Percentiles rank a stretch among this genome's conserved stretches.
Evolutionary conservation across 768 basidiomycete species (phyloP).

Genomic region (Boletus vinaceobasis): DNA sequence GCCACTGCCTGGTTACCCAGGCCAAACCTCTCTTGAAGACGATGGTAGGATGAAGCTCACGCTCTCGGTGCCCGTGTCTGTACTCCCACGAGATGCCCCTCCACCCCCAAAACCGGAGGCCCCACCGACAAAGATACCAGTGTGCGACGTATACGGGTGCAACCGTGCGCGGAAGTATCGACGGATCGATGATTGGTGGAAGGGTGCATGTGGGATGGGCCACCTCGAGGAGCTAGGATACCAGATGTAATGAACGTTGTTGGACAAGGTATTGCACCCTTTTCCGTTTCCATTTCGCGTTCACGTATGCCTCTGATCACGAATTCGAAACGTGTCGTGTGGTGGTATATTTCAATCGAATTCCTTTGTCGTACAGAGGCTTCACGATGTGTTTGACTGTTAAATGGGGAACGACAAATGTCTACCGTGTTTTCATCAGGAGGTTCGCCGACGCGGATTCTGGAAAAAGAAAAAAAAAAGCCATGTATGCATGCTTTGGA

Average conservation of each 20-base stretch:
- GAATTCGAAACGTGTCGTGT: not conserved
- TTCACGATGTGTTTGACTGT: not conserved
- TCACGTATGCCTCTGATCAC: not conserved
- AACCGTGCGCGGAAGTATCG: conserved; percentile 56
- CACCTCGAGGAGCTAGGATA: conserved; percentile 58
- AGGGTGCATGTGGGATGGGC: conserved; percentile 59
- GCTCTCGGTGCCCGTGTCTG: conserved; percentile 51
- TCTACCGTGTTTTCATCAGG: no score
- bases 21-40: not conserved
- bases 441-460: no score
- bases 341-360: not conserved
- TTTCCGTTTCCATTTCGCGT: not conserved
- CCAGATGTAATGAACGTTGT: conserved; percentile 9
- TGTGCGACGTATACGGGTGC: conserved; percentile 62
- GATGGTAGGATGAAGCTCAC: conserved; percentile 40
- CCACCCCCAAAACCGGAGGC: conserved; percentile 9
- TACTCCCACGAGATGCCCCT: conserved; percentile 14
- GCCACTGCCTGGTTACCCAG: conserved; percentile 3
- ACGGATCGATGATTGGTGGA: conserved; percentile 57
- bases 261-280: not conserved
- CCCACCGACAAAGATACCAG: conserved; percentile 8
- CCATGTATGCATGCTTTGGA: no score
- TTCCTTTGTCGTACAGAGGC: no score
- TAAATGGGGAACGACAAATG: not conserved
- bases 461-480: no score